Evolutionary conservation across 2,329 filamentous ascomycete species (phyloP).

Genomic region (Colletotrichum kahawae): DNA sequence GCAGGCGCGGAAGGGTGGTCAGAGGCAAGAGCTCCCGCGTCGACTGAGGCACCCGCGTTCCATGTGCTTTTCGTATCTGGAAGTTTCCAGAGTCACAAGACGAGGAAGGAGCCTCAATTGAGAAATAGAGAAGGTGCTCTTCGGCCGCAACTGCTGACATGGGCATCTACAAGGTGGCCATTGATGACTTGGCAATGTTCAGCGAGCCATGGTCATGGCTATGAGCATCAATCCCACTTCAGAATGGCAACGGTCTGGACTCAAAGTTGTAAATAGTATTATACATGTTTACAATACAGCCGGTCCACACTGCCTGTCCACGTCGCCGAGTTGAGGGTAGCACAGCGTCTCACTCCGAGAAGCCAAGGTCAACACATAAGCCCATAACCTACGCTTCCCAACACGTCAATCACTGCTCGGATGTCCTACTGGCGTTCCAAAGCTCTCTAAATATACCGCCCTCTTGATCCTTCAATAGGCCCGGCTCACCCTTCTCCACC

Average conservation of each 20-base stretch:
- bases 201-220: neutral
- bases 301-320: neutral
- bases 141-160: neutral
- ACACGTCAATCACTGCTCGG: neutral
- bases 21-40: neutral
- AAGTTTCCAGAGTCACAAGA: neutral
- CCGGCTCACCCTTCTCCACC: conserved; percentile 33
- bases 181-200: neutral
- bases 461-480: neutral
- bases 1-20: neutral
- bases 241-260: neutral
- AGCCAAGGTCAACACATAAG: neutral
- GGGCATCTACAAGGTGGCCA: neutral
- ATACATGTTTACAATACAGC: neutral
- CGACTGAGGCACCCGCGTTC: neutral
- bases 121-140: neutral
- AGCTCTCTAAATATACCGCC: conserved; percentile 1
- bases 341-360: neutral
- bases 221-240: neutral
- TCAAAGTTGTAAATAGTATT: neutral
- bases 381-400: neutral
- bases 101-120: neutral
- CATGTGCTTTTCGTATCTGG: neutral
- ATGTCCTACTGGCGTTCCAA: neutral
- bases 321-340: neutral